Evolutionary conservation across 345 rosid genomes (phyloP), one percentile per base, ranked within the genome.

Genomic region (Pelargonium nanum): DNA sequence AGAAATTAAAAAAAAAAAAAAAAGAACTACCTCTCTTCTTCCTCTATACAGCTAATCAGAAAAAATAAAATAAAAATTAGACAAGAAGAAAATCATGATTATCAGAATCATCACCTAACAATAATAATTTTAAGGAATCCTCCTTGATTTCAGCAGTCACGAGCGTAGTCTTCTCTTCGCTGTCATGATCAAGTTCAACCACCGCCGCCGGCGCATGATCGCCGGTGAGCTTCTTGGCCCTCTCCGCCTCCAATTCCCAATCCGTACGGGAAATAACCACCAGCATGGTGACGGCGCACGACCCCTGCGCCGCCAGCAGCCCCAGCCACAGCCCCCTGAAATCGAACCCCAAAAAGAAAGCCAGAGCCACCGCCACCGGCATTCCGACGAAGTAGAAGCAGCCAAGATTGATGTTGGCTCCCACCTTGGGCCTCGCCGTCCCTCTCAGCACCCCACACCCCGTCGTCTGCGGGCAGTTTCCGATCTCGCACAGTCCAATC

Each of bases 401-500:
- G 25, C 85, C 86, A 30, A 87, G 40, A 72, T 87, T 87, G 24
- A 87, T 76, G 72, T 87, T 81, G 0, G 95, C 95, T 32, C 95
- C 95, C 4, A 79, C 72, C 63, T 71, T 84, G 0, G 95, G 91
- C 69, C 91, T 73, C 1, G 95, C 95, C 1, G 95, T 81, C 16
- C 95, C 95, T 57, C 95, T 68, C 19, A 87, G 67, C 0, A 87
- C 91, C 12, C 95, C 95, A 30, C 95, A 87, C 0, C 88, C 86
- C 8, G 88, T 84, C 15, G 94, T 87, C 23, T 87, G 90, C 0
- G 94, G 94, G 74, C 90, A 87, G 70, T 84, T 87, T 12, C 94
- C 94, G 2, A 87, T 77, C 70, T 87, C 94, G 62, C 94, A 87
- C 0, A 84, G 74, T 15, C 91, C 95, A 16, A 85, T 82, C 24